Evolutionary conservation across 805 yeast species (phyloP).

Genomic region (Isabelozyma gotoi): DNA sequence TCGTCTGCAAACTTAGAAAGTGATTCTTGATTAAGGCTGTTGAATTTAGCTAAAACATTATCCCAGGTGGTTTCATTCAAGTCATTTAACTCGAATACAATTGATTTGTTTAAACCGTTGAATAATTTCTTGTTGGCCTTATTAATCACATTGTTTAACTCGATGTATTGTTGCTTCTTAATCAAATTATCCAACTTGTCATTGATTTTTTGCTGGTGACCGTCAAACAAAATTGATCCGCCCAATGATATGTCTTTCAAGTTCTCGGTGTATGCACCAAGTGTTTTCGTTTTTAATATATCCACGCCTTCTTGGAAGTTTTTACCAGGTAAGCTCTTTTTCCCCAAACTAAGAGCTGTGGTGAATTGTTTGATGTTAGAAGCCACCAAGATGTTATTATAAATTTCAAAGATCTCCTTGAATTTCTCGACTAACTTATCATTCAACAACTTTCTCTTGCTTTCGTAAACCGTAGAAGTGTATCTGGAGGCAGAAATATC

Average conservation of each 20-base stretch:
- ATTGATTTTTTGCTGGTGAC: constrained; percentile 11
- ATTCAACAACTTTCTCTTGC: constrained; percentile 55
- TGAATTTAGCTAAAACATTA: constrained; percentile 45
- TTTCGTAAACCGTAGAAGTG: constrained; percentile 60
- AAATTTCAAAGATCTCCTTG: constrained; percentile 37
- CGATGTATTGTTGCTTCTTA: constrained; percentile 31
- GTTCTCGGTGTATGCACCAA: constrained; percentile 11
- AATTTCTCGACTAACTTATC: constrained; percentile 30
- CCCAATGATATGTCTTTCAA: constrained; percentile 23
- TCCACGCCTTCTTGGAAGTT: constrained; percentile 9
- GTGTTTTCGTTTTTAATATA: constrained; percentile 2
- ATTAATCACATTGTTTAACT: constrained; percentile 28
- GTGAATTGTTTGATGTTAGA: constrained; percentile 1
- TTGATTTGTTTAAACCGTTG: constrained; percentile 48
- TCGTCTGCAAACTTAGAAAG: constrained; percentile 9
- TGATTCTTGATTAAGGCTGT: constrained; percentile 9
- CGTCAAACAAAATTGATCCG: constrained; percentile 25
- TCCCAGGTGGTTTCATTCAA: constrained; percentile 66
- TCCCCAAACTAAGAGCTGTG: not conserved
- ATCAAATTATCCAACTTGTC: constrained; percentile 45
- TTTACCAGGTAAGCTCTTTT: constrained; percentile 1
- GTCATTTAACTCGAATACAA: constrained; percentile 45
- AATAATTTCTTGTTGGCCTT: constrained; percentile 48
- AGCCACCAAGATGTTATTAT: constrained; percentile 14
- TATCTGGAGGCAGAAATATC: constrained; percentile 80